A percentile compares a stretch with the other conserved stretches of the same genome.
Conservation (phyloP, 1,284 basidiomycete genomes). For the Tilletia caries region DNA sequence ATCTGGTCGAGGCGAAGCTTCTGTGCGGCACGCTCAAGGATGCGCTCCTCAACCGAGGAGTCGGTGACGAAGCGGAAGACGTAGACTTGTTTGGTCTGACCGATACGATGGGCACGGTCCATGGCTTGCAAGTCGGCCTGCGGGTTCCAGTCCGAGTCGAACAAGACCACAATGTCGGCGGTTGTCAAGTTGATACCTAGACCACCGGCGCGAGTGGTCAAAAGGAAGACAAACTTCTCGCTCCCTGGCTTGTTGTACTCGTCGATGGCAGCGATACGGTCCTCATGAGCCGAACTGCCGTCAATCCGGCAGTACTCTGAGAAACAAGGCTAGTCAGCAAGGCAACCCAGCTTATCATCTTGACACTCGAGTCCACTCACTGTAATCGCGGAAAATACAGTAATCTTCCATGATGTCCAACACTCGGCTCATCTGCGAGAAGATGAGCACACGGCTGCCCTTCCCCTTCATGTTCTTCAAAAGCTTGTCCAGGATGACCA, state of each 20-base stretch:
- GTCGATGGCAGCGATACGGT: conserved; percentile 91
- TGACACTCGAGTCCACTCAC: conserved; percentile 59
- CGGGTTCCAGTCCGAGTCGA: conserved; percentile 98
- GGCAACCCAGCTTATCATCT: not conserved
- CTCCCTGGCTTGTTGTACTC: conserved; percentile 93
- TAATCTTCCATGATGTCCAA: conserved; percentile 96
- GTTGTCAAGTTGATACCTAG: conserved; percentile 94
- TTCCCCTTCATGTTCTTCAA: conserved; percentile 79
- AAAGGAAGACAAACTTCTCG: conserved; percentile 94
- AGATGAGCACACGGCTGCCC: conserved; percentile 91
- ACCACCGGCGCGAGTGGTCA: conserved; percentile 97
- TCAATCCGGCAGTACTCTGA: conserved; percentile 95
- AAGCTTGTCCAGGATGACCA: conserved; percentile 94
- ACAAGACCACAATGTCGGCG: conserved; percentile 94
- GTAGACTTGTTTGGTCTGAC: conserved; percentile 97
- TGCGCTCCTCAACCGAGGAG: conserved; percentile 91
- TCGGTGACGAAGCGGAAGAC: conserved; percentile 98
- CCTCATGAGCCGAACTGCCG: conserved; percentile 90
- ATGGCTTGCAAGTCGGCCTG: conserved; percentile 98
- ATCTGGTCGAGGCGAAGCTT: conserved; percentile 93
- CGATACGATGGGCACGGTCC: conserved; percentile 98
- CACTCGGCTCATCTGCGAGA: conserved; percentile 96
- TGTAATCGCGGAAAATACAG: conserved; percentile 84
- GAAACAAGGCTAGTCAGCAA: not conserved
- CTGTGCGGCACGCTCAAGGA: conserved; percentile 92